These are phyloP conservation scores for Fraxinus paxiana DNA, from an alignment of 305 asterid genomes.

Conservation along the genomic window DNA sequence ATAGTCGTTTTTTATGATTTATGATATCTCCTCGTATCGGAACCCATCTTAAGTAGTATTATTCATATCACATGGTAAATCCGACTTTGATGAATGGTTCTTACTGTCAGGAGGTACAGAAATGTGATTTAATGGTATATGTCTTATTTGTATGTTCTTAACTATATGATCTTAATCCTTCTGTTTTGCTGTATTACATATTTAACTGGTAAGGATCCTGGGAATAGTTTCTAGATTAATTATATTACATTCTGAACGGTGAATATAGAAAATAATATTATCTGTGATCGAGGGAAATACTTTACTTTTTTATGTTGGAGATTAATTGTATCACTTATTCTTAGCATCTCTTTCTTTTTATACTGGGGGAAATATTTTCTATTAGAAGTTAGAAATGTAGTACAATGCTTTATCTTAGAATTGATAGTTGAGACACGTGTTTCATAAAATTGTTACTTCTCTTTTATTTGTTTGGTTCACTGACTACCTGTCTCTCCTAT, in stretches of 20 bases:
- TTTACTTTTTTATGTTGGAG: background rate
- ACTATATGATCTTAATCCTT: conserved; percentile 1
- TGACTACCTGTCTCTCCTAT: background rate
- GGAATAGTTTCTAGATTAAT: conserved; percentile 7
- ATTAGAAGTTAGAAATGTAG: background rate
- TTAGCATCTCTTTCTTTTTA: background rate
- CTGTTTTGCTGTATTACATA: background rate
- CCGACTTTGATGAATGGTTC: background rate
- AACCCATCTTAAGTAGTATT: background rate
- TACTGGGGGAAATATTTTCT: background rate
- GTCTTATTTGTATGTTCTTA: background rate
- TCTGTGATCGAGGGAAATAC: background rate
- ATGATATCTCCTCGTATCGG: background rate
- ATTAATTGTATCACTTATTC: background rate
- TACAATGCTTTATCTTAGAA: background rate
- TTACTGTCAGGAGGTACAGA: background rate
- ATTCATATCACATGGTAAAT: background rate
- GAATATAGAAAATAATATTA: background rate
- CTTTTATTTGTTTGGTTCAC: conserved; percentile 13
- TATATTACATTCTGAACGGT: background rate
- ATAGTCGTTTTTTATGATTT: background rate
- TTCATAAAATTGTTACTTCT: background rate
- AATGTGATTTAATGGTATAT: conserved; percentile 8
- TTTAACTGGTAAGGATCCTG: background rate
- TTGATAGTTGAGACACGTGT: background rate